Evolutionary conservation across 208 protist species (phyloP).

Genomic region (Leishmania aethiopica): DNA sequence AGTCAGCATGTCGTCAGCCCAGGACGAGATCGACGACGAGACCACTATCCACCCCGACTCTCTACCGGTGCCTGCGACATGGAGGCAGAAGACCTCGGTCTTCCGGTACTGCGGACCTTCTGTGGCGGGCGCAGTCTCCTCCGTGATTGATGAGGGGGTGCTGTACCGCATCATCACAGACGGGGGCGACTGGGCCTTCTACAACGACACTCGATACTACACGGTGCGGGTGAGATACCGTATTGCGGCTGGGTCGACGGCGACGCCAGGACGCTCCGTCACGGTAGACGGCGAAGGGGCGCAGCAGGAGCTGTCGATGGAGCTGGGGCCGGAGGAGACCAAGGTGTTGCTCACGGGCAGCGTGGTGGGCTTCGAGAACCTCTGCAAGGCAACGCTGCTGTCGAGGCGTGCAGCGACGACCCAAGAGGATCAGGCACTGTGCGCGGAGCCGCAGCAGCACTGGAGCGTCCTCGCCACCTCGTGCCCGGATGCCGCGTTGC

Average conservation of each 20-base stretch:
- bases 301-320: conserved; percentile 34
- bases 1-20: neutral
- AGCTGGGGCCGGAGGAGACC: conserved; percentile 52
- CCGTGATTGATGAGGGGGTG: conserved; percentile 49
- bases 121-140: conserved; percentile 40
- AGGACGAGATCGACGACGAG: conserved; percentile 35
- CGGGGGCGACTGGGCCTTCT: conserved; percentile 65
- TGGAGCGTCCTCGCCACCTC: conserved; percentile 31
- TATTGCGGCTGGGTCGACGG: conserved; percentile 38
- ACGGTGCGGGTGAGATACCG: conserved; percentile 55
- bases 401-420: conserved; percentile 18
- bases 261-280: conserved; percentile 27
- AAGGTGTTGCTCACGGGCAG: conserved; percentile 43
- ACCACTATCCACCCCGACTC: conserved; percentile 3
- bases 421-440: conserved; percentile 19
- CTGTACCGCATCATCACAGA: conserved; percentile 68
- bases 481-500: conserved; percentile 8
- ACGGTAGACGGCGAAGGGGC: conserved; percentile 7
- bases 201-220: conserved; percentile 25
- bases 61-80: conserved; percentile 18
- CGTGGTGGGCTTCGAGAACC: conserved; percentile 53
- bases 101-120: conserved; percentile 31
- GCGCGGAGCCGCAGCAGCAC: conserved; percentile 15
- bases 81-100: conserved; percentile 14
- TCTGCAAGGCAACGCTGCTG: conserved; percentile 25